Conservation (phyloP, 73 alveolate genomes). For the Durusdinium trenchii region DNA sequence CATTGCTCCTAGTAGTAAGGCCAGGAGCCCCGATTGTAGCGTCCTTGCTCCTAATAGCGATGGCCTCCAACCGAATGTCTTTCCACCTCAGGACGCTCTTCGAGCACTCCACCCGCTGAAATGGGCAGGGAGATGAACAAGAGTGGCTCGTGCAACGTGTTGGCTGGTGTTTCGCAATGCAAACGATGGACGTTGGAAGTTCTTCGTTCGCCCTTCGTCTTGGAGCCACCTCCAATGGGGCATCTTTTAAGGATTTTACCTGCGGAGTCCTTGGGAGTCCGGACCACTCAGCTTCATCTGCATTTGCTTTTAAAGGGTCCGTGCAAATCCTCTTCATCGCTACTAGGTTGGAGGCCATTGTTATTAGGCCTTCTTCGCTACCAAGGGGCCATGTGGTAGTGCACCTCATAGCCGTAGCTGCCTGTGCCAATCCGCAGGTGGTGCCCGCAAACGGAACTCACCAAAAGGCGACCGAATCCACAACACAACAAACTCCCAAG, state of each 20-base stretch:
- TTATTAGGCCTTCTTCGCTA: neutral
- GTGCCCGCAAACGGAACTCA: neutral
- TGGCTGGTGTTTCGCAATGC: no score
- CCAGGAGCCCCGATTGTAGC: no score
- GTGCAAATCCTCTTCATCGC: neutral
- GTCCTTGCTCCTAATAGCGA: neutral
- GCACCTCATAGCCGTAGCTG: constrained; percentile 77
- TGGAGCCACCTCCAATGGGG: no score
- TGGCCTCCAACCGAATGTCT: neutral
- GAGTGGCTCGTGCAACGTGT: no score
- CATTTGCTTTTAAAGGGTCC: neutral
- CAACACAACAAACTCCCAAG: neutral
- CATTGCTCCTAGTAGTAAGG: no score
- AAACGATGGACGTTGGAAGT: no score
- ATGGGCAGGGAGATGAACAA: no score
- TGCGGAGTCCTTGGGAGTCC: neutral
- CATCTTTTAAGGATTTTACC: neutral
- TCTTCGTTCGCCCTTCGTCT: no score
- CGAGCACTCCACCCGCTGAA: no score
- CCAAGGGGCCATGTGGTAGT: constrained; percentile 79
- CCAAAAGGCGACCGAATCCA: neutral
- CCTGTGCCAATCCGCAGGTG: neutral
- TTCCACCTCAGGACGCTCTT: no score
- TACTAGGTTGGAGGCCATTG: neutral
- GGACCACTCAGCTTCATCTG: neutral